Percentiles rank a stretch among this genome's conserved stretches.
phyloP scores from a whole-genome alignment of 164 flowering plant genomes.

The Annona cherimola region DNA sequence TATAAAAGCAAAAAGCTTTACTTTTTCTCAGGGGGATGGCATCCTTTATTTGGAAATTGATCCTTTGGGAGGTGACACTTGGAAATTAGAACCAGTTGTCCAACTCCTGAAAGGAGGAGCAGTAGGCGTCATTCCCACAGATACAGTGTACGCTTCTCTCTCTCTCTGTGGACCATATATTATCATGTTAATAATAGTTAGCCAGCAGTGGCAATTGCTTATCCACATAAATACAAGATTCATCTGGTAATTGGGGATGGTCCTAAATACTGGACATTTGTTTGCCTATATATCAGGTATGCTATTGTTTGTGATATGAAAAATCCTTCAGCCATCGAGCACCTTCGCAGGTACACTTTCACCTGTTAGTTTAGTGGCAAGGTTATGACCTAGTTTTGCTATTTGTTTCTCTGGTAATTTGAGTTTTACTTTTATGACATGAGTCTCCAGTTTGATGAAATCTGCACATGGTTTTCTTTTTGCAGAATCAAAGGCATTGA shows the following conservation, averaged over 20 bases:
- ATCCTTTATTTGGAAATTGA: constrained; percentile 69
- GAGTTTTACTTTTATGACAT: not conserved
- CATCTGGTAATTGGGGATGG: too few species aligned
- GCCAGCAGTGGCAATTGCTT: too few species aligned
- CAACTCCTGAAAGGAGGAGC: constrained; percentile 69
- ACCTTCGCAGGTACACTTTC: constrained; percentile 66
- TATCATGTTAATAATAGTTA: too few species aligned
- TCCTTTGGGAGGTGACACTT: constrained; percentile 56
- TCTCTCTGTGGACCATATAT: not conserved
- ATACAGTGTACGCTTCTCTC: constrained; percentile 57
- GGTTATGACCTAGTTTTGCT: not conserved
- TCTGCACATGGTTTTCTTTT: constrained; percentile 11
- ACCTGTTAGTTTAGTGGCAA: not conserved
- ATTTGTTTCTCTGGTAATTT: not conserved
- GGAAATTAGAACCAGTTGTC: constrained; percentile 78
- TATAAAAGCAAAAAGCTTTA: not conserved
- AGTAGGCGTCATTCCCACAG: constrained; percentile 93
- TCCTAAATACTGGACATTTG: not conserved
- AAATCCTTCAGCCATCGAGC: constrained; percentile 69
- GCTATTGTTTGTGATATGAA: constrained; percentile 76
- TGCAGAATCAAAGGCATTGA: constrained; percentile 80
- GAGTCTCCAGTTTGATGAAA: constrained; percentile 5
- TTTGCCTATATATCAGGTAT: constrained; percentile 42
- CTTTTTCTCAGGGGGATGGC: constrained; percentile 43
- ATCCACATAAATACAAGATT: too few species aligned